Percentiles rank a stretch among this genome's conserved stretches.
Conservation (phyloP, 1,139 yeast genomes). For the Yamadazyma oceani region DNA sequence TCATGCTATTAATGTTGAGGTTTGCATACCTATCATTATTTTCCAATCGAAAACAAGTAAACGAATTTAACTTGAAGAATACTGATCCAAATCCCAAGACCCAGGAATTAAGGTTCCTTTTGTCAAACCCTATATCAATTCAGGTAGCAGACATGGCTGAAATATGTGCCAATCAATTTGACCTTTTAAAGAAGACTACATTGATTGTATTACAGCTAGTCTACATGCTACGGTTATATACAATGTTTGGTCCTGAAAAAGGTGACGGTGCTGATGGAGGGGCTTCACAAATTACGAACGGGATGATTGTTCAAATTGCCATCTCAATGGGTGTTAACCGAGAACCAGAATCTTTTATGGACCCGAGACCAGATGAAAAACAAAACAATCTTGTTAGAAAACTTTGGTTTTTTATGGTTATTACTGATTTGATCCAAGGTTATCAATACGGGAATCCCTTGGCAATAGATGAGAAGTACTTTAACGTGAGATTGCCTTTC, state of each 20-base stretch:
- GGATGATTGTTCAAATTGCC: constrained; percentile 43
- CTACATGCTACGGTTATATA: constrained; percentile 39
- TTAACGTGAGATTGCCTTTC: constrained; percentile 24
- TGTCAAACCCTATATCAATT: constrained; percentile 25
- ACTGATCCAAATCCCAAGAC: constrained; percentile 24
- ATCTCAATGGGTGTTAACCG: constrained; percentile 47
- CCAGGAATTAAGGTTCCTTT: constrained; percentile 11
- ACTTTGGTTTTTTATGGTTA: constrained; percentile 32
- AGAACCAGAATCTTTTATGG: constrained; percentile 39
- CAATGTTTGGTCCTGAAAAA: constrained; percentile 49
- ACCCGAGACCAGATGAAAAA: constrained; percentile 24
- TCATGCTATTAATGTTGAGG: constrained; percentile 28
- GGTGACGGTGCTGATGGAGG: constrained; percentile 53
- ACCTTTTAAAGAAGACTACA: constrained; percentile 37
- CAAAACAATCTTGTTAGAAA: constrained; percentile 35
- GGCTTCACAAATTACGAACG: constrained; percentile 37
- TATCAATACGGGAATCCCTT: constrained; percentile 28
- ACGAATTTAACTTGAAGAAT: constrained; percentile 26
- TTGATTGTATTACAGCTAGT: constrained; percentile 53
- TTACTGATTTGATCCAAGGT: constrained; percentile 24
- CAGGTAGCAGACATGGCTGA: constrained; percentile 39
- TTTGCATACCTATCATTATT: constrained; percentile 33
- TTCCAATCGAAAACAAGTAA: constrained; percentile 30
- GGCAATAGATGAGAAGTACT: constrained; percentile 17
- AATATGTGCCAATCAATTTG: constrained; percentile 40